Conservation (phyloP, 768 basidiomycete species). For the Amanita inopinata region DNA sequence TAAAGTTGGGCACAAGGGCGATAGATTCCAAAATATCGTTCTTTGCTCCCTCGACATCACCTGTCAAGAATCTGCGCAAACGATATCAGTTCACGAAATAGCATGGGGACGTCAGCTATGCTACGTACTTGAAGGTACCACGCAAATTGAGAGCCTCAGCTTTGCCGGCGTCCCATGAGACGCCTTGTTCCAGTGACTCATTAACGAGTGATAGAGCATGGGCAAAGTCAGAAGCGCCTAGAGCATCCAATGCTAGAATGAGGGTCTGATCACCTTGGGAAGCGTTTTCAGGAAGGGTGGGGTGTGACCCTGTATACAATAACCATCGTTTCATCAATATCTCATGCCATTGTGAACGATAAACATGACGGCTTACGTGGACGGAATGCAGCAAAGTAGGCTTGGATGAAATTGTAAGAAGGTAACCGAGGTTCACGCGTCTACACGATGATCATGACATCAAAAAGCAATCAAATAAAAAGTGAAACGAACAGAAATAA, state of each 20-base stretch:
- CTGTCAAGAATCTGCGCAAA: constrained; percentile 68
- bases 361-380: constrained; percentile 43
- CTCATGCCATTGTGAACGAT: not conserved
- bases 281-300: constrained; percentile 62
- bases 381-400: constrained; percentile 97
- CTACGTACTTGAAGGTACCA: constrained; percentile 86
- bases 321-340: not conserved
- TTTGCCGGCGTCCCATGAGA: constrained; percentile 63
- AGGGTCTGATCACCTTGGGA: constrained; percentile 80
- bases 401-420: constrained; percentile 83
- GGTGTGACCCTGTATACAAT: constrained; percentile 44
- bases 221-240: constrained; percentile 74
- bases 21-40: constrained; percentile 74
- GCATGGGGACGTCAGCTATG: no score
- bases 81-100: not conserved
- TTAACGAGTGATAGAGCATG: constrained; percentile 74
- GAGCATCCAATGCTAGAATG: constrained; percentile 69
- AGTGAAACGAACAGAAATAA: constrained; percentile 45
- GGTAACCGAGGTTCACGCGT: constrained; percentile 77
- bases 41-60: constrained; percentile 76
- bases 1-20: constrained; percentile 53
- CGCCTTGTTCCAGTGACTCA: constrained; percentile 80
- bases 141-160: constrained; percentile 89
- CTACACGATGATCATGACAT: constrained; percentile 19
- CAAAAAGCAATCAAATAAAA: not conserved